phyloP scores from a whole-genome alignment of 2,329 filamentous ascomycete species.

The Colletotrichum echinochloae region DNA sequence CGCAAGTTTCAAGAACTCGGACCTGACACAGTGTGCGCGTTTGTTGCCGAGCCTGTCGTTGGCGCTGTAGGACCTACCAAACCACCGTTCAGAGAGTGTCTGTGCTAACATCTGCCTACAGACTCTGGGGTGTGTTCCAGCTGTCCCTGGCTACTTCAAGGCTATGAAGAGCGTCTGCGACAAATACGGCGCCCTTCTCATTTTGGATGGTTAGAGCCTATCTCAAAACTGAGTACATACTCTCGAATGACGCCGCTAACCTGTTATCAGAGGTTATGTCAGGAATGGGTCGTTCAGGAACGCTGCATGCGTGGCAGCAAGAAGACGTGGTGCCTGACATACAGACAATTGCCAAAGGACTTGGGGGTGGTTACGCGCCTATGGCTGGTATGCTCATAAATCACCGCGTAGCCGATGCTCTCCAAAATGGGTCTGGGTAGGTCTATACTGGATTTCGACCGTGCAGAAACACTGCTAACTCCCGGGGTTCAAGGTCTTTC shows the following conservation, averaged over 20 bases:
- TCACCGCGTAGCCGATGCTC: conserved; percentile 59
- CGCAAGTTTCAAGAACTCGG: conserved; percentile 73
- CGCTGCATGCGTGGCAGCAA: conserved; percentile 33
- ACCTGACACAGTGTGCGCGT: conserved; percentile 72
- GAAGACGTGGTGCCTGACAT: conserved; percentile 62
- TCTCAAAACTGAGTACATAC: background rate
- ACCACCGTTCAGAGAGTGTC: rapidly evolving
- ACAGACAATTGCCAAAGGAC: conserved; percentile 68
- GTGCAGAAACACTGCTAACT: background rate
- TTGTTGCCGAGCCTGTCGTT: conserved; percentile 74
- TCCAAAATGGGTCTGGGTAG: conserved; percentile 58
- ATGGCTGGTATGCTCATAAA: conserved; percentile 67
- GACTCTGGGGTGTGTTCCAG: conserved; percentile 77
- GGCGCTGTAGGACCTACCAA: conserved; percentile 69
- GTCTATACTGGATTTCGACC: background rate
- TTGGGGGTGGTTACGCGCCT: conserved; percentile 67
- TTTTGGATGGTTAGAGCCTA: conserved; percentile 65
- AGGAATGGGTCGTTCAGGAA: conserved; percentile 33
- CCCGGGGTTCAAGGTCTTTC: conserved; percentile 44
- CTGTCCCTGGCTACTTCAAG: conserved; percentile 67
- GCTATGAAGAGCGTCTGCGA: conserved; percentile 77
- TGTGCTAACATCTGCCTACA: conserved; percentile 44
- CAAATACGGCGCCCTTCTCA: conserved; percentile 78
- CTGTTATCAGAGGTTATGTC: conserved; percentile 48
- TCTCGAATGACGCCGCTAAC: background rate